Evolutionary conservation across 208 protist genomes (phyloP).

Genomic region (Crithidia bombi): DNA sequence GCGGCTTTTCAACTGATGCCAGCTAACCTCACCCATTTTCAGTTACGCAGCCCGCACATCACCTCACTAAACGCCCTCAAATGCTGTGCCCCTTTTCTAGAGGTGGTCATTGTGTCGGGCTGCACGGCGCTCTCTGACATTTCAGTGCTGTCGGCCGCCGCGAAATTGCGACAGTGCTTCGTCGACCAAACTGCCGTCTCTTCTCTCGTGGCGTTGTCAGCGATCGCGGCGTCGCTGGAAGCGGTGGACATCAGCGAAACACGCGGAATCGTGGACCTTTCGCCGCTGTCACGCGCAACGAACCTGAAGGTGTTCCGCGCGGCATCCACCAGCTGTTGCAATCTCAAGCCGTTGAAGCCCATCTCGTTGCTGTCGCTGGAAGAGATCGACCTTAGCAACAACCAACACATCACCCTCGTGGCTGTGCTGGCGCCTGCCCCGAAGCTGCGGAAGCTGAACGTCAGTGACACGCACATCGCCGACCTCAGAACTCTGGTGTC

Average conservation of each 20-base stretch:
- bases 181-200: slow-evolving; percentile 14
- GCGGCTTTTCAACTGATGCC: slow-evolving; percentile 2
- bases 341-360: neutral
- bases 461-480: neutral
- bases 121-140: slow-evolving; percentile 6
- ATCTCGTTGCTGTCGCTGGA: slow-evolving; percentile 2
- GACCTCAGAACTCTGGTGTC: neutral
- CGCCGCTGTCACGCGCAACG: slow-evolving; percentile 3
- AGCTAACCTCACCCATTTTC: slow-evolving; percentile 4
- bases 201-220: neutral
- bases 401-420: neutral
- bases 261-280: neutral
- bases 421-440: slow-evolving; percentile 1
- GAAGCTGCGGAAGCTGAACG: slow-evolving; percentile 1
- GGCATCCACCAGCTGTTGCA: neutral
- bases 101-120: slow-evolving; percentile 9
- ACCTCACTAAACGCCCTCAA: neutral
- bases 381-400: slow-evolving; percentile 1
- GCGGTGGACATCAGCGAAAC: slow-evolving; percentile 7
- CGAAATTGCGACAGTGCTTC: slow-evolving; percentile 1
- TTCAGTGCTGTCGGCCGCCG: neutral
- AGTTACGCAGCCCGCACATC: neutral
- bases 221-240: slow-evolving; percentile 1
- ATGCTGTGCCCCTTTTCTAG: slow-evolving; percentile 1
- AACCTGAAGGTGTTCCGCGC: slow-evolving; percentile 3